A percentile compares a stretch with the other conserved stretches of the same genome.
These are phyloP conservation scores for Astrothelium macrocarpum DNA, from an alignment of 495 filamentous ascomycete genomes.

Conservation along the genomic window DNA sequence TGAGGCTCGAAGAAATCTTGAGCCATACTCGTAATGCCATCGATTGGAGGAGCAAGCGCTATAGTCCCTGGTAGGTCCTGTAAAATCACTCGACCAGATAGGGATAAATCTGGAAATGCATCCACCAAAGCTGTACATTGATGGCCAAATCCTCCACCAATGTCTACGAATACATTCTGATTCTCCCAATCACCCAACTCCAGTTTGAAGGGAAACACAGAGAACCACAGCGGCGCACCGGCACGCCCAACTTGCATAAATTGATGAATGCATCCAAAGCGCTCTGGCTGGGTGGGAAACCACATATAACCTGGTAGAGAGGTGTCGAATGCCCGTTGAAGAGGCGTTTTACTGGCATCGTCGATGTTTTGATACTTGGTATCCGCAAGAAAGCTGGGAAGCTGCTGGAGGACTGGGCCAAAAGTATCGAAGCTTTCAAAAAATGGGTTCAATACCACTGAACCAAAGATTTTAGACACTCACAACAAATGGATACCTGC, in stretches of 20 bases:
- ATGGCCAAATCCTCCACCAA: neutral
- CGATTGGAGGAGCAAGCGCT: neutral
- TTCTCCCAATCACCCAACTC: neutral
- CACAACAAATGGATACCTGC: neutral
- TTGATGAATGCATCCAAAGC: conserved; percentile 30
- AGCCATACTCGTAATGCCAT: neutral
- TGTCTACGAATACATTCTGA: neutral
- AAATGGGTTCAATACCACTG: neutral
- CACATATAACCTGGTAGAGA: conserved; percentile 35
- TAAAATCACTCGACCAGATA: conserved; percentile 10
- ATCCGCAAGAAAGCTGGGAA: conserved; percentile 34
- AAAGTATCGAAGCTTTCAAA: neutral
- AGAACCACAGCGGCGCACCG: conserved; percentile 30
- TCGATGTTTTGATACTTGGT: conserved; percentile 35
- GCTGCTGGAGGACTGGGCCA: neutral
- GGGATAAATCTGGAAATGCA: neutral
- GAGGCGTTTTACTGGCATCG: conserved; percentile 28
- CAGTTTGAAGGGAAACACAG: conserved; percentile 22
- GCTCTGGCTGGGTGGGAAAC: conserved; percentile 32
- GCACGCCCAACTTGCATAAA: conserved; percentile 31
- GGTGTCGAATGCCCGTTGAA: conserved; percentile 38
- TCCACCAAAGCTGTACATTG: neutral
- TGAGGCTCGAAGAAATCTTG: neutral
- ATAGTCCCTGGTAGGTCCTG: neutral
- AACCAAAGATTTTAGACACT: neutral